Evolutionary conservation across 495 filamentous ascomycete species (phyloP), one percentile per base, ranked within the genome.

Genomic region (Penicillium canescens): DNA sequence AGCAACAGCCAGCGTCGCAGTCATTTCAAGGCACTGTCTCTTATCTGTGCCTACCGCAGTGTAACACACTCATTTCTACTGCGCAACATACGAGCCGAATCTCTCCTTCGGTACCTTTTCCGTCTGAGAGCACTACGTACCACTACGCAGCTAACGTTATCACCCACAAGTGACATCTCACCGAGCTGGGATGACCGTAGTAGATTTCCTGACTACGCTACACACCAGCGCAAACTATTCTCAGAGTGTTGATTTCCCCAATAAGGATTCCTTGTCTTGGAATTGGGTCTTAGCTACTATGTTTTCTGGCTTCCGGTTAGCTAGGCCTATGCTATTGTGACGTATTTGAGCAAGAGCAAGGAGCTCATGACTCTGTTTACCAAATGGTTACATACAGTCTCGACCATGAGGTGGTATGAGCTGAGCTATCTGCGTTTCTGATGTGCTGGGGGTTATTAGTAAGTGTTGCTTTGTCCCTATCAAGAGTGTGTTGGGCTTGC

Each of bases 41-140:
- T 34, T 28, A 2, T 14, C 52, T 6, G 14, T 26, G 16, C 34
- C 50, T 38, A 11, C 20, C 13, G 20, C 40, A 31, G 38, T 40
- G 60, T 56, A 34, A 46, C 43, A 62, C 49, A 42, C 26, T 9
- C 24, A 11, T 11, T 18, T 37, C 7, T 31, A 31, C 28, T 31
- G 42, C 48, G 23, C 39, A 33, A 43, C 36, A 37, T 50, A 36
- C 42, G 39, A 46, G 12, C 18, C 46, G 20, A 34, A 53, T 46
- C 38, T 56, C 46, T 38, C 8, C 24, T 18, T 31, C 47, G 58
- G 45, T 56, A 1, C 5, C 3, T 2, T 31, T 31, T 34, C 6
- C 13, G 8, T 21, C n/a, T 13, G 3, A 12, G 35, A 9, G 7
- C 28, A 31, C 28, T 10, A 8, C 9, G 28, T 7, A 31, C 28